Base-by-base conservation (phyloP, 2,329 filamentous ascomycete genomes). In the Atkinsonella texensis region DNA sequence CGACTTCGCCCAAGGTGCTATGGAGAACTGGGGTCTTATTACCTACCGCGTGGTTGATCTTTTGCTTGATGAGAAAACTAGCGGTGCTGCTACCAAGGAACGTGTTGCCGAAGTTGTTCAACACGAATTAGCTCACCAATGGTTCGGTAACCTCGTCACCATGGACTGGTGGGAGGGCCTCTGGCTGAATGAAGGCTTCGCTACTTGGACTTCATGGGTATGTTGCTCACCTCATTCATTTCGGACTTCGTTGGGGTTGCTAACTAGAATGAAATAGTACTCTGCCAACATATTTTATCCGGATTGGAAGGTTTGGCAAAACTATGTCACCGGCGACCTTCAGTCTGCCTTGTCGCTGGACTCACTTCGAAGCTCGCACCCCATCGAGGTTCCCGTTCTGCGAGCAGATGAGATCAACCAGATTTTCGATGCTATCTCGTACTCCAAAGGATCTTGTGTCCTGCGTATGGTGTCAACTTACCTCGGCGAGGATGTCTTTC, bases 111-210 rank as follows among this genome's bases (percentile, higher is more conserved):
- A 96, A 68, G 89, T 93, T 41, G 91, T 97, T 31, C 90, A 96
- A 75, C 91, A 97, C 72, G 91, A 97, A 68, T 75, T 97, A 64
- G 91, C 91, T 41, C 91, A 97, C 70, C 91, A 96, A 70, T 97
- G 91, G 91, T 97, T 97, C 63, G 91, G 91, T 56, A 96, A 97
- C 71, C 73, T 96, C 50, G 91, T 96, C 31, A 96, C 91, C 50
- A 96, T 96, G 89, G 89, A 95, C 68, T 96, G 94, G 77, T 97
- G 91, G 91, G 89, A 96, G 68, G 91, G 90, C 51, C 74, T 97
- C 8, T 97, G 91, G 91, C 79, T 97, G 50, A 97, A 97, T 67
- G 89, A 95, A 67, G 89, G 89, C 40, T 95, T 95, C 62, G 89
- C 89, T 33, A 69, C 66, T 9, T 69, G 68, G 69, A 66, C 67